phyloP scores from a whole-genome alignment of 805 yeast species.

The Ogataea dorogensis region DNA sequence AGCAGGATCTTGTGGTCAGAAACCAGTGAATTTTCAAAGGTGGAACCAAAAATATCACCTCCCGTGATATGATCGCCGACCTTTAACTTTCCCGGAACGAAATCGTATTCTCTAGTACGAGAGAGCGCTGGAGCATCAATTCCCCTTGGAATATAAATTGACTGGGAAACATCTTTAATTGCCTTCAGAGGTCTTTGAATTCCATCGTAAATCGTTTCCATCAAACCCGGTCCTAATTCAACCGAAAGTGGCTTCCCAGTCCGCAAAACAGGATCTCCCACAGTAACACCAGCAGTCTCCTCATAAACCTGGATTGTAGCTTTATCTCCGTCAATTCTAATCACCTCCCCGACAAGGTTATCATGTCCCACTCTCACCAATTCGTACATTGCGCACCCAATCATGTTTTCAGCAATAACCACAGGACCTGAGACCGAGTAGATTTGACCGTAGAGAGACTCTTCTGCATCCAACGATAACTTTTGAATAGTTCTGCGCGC shows the following conservation, averaged over 20 bases:
- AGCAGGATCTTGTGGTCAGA: conserved; percentile 90
- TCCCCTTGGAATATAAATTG: conserved; percentile 98
- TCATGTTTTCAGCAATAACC: conserved; percentile 96
- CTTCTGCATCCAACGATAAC: conserved; percentile 72
- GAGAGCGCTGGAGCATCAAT: conserved; percentile 93
- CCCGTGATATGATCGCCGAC: conserved; percentile 98
- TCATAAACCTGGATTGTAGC: conserved; percentile 99
- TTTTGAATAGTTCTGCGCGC: conserved; percentile 93
- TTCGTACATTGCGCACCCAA: conserved; percentile 99
- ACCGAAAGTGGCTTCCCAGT: conserved; percentile 99
- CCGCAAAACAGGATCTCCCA: conserved; percentile 97
- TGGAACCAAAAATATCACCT: conserved; percentile 94
- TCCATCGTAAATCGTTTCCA: conserved; percentile 99
- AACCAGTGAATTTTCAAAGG: conserved; percentile 89
- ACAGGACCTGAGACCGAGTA: conserved; percentile 98
- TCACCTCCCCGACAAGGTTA: conserved; percentile 95
- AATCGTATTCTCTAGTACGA: conserved; percentile 80
- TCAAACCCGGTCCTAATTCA: conserved; percentile 97
- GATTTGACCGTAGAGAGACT: conserved; percentile 81
- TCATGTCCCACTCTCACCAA: conserved; percentile 97
- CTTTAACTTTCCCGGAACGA: conserved; percentile 71
- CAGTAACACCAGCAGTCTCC: conserved; percentile 99
- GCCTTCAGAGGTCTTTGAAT: conserved; percentile 98
- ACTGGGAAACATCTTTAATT: conserved; percentile 80
- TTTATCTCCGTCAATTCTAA: conserved; percentile 93